Evolutionary conservation across 1,139 yeast genomes (phyloP).

Genomic region (Yamadazyma atlantica): DNA sequence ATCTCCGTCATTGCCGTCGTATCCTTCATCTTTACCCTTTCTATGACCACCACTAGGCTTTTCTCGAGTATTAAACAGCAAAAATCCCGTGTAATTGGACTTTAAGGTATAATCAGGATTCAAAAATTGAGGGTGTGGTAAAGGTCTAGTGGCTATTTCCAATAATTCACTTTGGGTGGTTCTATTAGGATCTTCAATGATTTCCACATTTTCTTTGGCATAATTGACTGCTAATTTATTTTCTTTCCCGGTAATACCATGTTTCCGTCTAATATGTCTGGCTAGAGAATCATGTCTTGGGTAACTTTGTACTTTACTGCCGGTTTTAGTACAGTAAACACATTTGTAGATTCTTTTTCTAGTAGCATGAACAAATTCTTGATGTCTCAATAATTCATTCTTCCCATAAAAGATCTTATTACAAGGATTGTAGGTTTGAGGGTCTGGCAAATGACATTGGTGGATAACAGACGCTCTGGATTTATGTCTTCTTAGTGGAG

Average conservation of each 20-base stretch:
- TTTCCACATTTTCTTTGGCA: conserved; percentile 46
- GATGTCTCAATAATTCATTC: conserved; percentile 46
- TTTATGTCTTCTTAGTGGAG: conserved; percentile 4
- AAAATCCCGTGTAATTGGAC: conserved; percentile 31
- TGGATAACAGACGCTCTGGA: conserved; percentile 26
- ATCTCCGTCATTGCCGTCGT: conserved; percentile 3
- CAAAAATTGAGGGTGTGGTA: conserved; percentile 34
- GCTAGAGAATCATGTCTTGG: conserved; percentile 50
- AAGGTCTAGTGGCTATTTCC: conserved; percentile 21
- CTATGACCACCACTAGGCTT: conserved; percentile 4
- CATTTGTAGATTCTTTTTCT: conserved; percentile 46
- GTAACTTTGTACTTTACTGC: conserved; percentile 42
- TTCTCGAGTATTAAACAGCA: conserved; percentile 26
- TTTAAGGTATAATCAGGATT: conserved; percentile 30
- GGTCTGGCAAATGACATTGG: conserved; percentile 45
- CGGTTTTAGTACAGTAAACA: conserved; percentile 39
- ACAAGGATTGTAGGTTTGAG: conserved; percentile 31
- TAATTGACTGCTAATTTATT: conserved; percentile 48
- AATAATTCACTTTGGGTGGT: conserved; percentile 9
- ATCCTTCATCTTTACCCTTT: conserved; percentile 3
- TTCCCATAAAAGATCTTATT: conserved; percentile 46
- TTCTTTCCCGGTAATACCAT: conserved; percentile 48
- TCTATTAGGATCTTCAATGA: conserved; percentile 30
- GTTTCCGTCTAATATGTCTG: conserved; percentile 46
- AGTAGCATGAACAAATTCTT: conserved; percentile 51